Base-by-base conservation (phyloP, 2,329 filamentous ascomycete species). In the Stagonosporopsis chrysanthemi region DNA sequence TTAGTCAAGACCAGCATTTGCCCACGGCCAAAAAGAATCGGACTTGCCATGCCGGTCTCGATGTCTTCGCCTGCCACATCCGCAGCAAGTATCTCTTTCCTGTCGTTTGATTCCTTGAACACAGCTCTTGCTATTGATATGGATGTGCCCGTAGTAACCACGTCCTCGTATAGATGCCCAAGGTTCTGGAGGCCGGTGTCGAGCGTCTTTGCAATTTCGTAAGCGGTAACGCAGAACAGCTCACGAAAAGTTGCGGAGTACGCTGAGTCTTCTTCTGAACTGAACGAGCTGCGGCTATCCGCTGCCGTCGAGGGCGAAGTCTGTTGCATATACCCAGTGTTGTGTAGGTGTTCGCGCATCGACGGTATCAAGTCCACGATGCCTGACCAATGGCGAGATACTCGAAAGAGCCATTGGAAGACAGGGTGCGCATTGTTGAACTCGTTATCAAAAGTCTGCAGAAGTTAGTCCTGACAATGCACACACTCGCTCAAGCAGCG, bases 351-450 rank as follows among this genome's bases (percentile, higher is more conserved):
- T 36, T 81, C 82, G 51, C 84, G 83, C 89, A 96, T 96, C 39
- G 84, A 84, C 6, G 85, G 84, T 23, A 96, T 81, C 5, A 95
- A 80, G 41, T 86, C 84, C 52, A 82, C 82, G 24, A 96, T 83
- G 38, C 86, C 84, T 7, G 78, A 72, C 92, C 92, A 97, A 73
- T 92, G 89, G 56, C 88, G 84, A 6, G 90, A 91, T 2, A 91
- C 90, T 54, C 90, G 86, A 71, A 90, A 96, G 68, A 95, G 88
- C 92, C 92, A 96, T 46, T 92, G 86, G 75, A 95, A 96, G 1
- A 93, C 86, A 0, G 90, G 86, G 70, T 96, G 91, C 0, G 86
- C 85, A 23, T 87, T 87, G 53, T 87, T 87, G 68, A 97, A 93
- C 14, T 88, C 85, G 58, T 96, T 91, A 58, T 88, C 86, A 50